Percentiles rank a stretch among this genome's conserved stretches.
Evolutionary conservation across 2,329 filamentous ascomycete species (phyloP).

Genomic region (Aspergillus phoenicis): DNA sequence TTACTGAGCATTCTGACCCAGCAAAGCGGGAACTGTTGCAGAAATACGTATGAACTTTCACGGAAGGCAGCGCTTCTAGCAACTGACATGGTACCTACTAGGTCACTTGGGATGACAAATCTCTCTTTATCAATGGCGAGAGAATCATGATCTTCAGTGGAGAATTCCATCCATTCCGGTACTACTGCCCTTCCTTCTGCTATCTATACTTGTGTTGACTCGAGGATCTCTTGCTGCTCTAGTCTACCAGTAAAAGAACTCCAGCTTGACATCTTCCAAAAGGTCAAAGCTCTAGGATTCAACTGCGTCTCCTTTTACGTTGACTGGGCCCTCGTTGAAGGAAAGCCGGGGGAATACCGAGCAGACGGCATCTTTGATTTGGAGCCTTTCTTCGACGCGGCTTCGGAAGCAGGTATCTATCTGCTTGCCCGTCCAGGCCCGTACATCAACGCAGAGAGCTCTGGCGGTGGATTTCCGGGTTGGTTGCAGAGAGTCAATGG

Average conservation of each 20-base stretch:
- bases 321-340: constrained; percentile 77
- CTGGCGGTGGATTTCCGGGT: constrained; percentile 77
- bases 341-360: constrained; percentile 68
- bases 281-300: constrained; percentile 79
- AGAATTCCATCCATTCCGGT: constrained; percentile 71
- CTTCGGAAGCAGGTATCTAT: constrained; percentile 72
- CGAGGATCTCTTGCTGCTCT: constrained; percentile 5
- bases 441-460: constrained; percentile 77
- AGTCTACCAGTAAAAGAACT: constrained; percentile 63
- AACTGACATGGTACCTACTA: constrained; percentile 14
- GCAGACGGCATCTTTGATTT: constrained; percentile 73
- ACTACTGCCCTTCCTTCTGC: constrained; percentile 8
- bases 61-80: background rate
- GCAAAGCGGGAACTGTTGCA: constrained; percentile 55
- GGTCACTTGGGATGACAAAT: constrained; percentile 73
- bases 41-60: constrained; percentile 53
- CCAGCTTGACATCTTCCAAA: constrained; percentile 76
- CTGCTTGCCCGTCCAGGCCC: constrained; percentile 72
- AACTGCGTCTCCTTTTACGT: constrained; percentile 79
- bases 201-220: background rate
- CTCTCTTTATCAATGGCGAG: constrained; percentile 69
- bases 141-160: constrained; percentile 72
- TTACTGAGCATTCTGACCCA: constrained; percentile 40
- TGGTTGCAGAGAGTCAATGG: constrained; percentile 74
- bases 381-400: constrained; percentile 75